These are phyloP conservation scores for Epichloe sibirici DNA, from an alignment of 2,329 filamentous ascomycete genomes.

Conservation along the genomic window DNA sequence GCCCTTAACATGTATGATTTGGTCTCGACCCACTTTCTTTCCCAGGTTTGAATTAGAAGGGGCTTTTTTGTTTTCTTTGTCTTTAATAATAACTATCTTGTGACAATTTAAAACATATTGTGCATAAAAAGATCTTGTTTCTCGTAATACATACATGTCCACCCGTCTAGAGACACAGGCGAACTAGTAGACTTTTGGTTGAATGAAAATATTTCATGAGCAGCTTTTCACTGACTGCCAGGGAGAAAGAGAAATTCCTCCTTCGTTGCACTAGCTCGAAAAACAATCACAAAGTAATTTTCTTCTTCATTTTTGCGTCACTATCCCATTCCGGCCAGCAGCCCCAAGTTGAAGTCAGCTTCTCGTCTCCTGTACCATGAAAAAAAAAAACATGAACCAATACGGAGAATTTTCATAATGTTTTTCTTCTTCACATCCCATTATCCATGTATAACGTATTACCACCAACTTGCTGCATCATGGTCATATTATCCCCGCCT, in stretches of 20 bases:
- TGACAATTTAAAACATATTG: neutral
- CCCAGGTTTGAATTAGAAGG: no score
- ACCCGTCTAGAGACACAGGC: neutral
- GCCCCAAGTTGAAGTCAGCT: neutral
- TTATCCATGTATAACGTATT: constrained; percentile 41
- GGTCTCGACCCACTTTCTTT: no score
- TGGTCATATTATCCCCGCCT: constrained; percentile 31
- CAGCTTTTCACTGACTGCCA: constrained; percentile 11
- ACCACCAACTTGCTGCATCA: constrained; percentile 33
- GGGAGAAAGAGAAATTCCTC: constrained; percentile 10
- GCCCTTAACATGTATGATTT: no score
- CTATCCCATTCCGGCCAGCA: neutral
- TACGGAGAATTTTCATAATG: neutral
- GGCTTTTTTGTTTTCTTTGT: neutral
- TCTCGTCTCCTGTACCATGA: neutral
- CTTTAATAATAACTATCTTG: neutral
- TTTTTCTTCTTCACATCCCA: neutral
- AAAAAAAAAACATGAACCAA: neutral
- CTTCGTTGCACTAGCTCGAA: constrained; percentile 17
- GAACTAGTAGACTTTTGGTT: constrained; percentile 10
- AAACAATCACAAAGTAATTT: neutral
- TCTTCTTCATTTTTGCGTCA: neutral
- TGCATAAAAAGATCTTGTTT: constrained; percentile 1
- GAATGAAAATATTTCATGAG: constrained; percentile 21
- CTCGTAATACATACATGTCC: neutral